These are phyloP conservation scores for Diplodia mutila DNA, from an alignment of 2,329 filamentous ascomycete species.

Conservation along the genomic window DNA sequence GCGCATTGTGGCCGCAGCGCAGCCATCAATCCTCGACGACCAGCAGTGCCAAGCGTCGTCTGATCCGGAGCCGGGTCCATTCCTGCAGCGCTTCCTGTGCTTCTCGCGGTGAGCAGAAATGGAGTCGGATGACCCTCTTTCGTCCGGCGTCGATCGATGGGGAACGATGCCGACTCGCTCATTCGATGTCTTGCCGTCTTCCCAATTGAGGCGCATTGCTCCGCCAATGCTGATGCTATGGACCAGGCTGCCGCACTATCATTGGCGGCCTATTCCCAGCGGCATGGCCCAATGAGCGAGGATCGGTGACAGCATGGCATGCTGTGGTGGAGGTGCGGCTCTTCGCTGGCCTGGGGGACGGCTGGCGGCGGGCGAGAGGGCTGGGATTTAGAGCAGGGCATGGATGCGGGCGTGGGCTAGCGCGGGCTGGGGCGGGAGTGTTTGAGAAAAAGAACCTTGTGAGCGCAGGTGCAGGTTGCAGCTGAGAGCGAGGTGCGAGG, in stretches of 20 bases:
- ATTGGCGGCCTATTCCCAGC: neutral
- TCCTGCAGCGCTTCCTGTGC: neutral
- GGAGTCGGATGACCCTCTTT: neutral
- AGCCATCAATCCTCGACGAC: constrained; percentile 5
- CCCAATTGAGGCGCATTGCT: too few relatives aligned
- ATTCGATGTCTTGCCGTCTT: neutral
- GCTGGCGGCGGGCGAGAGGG: neutral
- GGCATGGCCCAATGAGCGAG: too few relatives aligned
- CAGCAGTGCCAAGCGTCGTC: neutral
- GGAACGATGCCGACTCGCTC: constrained; percentile 7
- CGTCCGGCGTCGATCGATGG: neutral
- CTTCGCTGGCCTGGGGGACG: neutral
- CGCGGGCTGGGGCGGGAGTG: constrained; percentile 6
- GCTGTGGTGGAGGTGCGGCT: neutral
- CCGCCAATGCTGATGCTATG: too few relatives aligned
- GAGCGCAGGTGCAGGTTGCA: too few relatives aligned
- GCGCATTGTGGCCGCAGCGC: neutral
- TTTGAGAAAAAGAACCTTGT: neutral
- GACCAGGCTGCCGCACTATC: neutral
- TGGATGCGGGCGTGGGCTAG: neutral
- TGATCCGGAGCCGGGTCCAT: neutral
- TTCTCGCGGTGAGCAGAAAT: neutral
- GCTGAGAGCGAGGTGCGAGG: neutral
- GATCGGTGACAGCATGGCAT: neutral
- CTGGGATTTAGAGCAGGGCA: neutral